Percentiles rank a stretch among this genome's conserved stretches.
Conservation (phyloP, 2,329 filamentous ascomycete genomes). For the Thermothelomyces thermophilus region DNA sequence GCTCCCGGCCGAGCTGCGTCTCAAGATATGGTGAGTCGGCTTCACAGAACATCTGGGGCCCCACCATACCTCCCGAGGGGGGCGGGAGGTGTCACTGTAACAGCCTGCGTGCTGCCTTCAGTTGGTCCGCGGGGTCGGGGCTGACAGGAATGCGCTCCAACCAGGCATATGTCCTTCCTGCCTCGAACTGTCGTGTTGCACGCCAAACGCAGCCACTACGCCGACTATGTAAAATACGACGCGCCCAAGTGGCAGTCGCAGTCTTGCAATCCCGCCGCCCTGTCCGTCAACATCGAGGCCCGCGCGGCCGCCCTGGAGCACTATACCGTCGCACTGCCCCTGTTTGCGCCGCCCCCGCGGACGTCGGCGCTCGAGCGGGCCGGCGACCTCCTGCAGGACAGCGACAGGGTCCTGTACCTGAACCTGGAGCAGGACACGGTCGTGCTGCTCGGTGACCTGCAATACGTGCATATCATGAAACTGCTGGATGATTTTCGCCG, state of each 20-base stretch:
- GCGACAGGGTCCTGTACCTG: conserved; percentile 27
- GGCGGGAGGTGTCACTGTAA: too few species aligned
- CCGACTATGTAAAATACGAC: conserved; percentile 18
- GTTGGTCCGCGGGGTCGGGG: background rate
- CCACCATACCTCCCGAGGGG: background rate
- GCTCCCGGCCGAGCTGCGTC: conserved; percentile 32
- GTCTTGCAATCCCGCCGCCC: conserved; percentile 30
- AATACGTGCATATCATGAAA: conserved; percentile 20
- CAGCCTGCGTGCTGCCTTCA: too few species aligned
- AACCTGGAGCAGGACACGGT: conserved; percentile 29
- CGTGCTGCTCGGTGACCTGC: conserved; percentile 29
- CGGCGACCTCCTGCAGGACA: conserved; percentile 17
- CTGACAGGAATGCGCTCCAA: conserved; percentile 1
- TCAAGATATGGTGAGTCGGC: conserved; percentile 29
- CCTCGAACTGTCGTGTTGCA: conserved; percentile 33
- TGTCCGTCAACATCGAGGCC: conserved; percentile 30
- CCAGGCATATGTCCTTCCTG: conserved; percentile 28
- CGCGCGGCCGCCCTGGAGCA: conserved; percentile 28
- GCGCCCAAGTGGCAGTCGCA: conserved; percentile 28
- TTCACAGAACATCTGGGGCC: background rate
- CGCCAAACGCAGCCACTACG: conserved; percentile 28
- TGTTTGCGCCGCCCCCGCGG: conserved; percentile 12
- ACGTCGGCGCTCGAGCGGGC: conserved; percentile 14
- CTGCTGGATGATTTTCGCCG: conserved; percentile 23
- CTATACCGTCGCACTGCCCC: conserved; percentile 30